Conservation (phyloP, 208 protist genomes). For the Angomonas ambiguus region DNA sequence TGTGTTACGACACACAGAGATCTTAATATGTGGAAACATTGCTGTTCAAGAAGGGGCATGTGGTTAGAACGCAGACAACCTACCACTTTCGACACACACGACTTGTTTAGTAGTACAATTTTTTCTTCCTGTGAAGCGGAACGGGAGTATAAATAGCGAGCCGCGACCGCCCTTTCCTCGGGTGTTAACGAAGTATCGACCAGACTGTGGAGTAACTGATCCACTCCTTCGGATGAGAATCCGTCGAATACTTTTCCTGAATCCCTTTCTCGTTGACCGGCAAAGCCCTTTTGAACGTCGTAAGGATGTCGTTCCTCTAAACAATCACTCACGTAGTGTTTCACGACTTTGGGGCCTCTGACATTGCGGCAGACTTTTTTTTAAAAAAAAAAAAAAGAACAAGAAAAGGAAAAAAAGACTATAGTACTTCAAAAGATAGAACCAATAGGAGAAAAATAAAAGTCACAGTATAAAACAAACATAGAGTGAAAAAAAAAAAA, state of each 20-base stretch:
- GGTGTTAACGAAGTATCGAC: slow-evolving; percentile 38
- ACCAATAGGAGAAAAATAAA: slow-evolving; percentile 14
- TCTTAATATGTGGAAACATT: slow-evolving; percentile 64
- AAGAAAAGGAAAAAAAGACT: slow-evolving; percentile 6
- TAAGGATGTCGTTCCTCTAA: slow-evolving; percentile 84
- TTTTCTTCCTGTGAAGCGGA: slow-evolving; percentile 75
- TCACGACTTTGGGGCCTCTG: slow-evolving; percentile 60
- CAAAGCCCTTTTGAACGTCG: slow-evolving; percentile 67
- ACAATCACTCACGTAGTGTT: slow-evolving; percentile 85
- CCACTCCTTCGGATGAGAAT: slow-evolving; percentile 25
- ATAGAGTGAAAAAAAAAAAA: slow-evolving; percentile 13
- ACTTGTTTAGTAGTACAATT: slow-evolving; percentile 56
- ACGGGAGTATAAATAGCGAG: slow-evolving; percentile 62
- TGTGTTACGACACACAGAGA: slow-evolving; percentile 72
- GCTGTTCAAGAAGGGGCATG: slow-evolving; percentile 38
- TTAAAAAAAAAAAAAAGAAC: slow-evolving; percentile 4
- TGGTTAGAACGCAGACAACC: slow-evolving; percentile 25
- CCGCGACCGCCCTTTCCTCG: slow-evolving; percentile 46
- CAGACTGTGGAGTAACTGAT: slow-evolving; percentile 46
- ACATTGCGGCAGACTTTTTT: slow-evolving; percentile 24
- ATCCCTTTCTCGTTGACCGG: slow-evolving; percentile 41
- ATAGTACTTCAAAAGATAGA: not conserved
- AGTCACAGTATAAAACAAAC: not conserved
- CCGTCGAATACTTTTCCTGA: slow-evolving; percentile 63
- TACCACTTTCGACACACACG: slow-evolving; percentile 45